Evolutionary conservation across 345 rosid genomes (phyloP), one percentile per base, ranked within the genome.

Genomic region (Limnanthes douglasii): DNA sequence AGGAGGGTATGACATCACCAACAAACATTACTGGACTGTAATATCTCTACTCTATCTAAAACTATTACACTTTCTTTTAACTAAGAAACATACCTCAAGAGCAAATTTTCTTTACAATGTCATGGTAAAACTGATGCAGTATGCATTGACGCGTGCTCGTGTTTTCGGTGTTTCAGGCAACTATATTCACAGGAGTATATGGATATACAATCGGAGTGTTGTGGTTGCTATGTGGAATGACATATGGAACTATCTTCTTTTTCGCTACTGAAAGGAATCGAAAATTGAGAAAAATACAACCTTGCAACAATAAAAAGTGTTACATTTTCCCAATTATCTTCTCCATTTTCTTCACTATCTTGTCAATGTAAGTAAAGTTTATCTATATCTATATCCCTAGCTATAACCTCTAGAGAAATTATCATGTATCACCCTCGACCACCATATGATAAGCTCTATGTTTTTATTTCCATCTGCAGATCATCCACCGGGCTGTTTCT

Each of bases 21-120:
- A 66, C 67, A 56, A 46, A 39, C 77, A 78, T 26, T 78, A 78
- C 18, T 78, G 90, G 84, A 78, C 68, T 56, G 90, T 78, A 73
- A 70, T 39, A 31, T 32, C 21, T 44, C 36, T 8, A 48, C 29
- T 11, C 17, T 17, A 4, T 25, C 11, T n/a, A n/a, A n/a, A n/a
- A n/a, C n/a, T n/a, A n/a, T n/a, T n/a, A n/a, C n/a, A n/a, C n/a
- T n/a, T n/a, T n/a, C n/a, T n/a, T n/a, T n/a, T n/a, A n/a, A n/a
- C n/a, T n/a, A n/a, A n/a, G n/a, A n/a, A n/a, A n/a, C n/a, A n/a
- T n/a, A n/a, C n/a, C n/a, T n/a, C n/a, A n/a, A n/a, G n/a, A n/a
- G n/a, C n/a, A n/a, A n/a, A n/a, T n/a, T n/a, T n/a, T n/a, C n/a
- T n/a, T n/a, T n/a, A n/a, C n/a, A n/a, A n/a, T n/a, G n/a, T n/a